These are phyloP conservation scores for Aspergillus proliferans DNA, from an alignment of 2,329 filamentous ascomycete genomes.

Conservation along the genomic window DNA sequence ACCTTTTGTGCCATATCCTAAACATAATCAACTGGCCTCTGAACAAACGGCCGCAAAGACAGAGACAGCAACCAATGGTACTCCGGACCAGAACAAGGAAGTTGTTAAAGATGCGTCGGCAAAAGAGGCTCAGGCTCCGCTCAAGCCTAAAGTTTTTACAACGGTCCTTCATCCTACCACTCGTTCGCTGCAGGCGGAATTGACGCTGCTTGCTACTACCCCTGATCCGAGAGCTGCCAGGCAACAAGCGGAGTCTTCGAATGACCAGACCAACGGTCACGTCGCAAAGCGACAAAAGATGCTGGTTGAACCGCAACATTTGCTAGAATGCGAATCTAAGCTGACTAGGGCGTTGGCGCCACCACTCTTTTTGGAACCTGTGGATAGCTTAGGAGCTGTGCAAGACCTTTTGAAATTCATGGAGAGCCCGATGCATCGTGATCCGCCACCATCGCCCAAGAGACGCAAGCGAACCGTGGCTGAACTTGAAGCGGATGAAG, in stretches of 20 bases:
- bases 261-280: conserved; percentile 50
- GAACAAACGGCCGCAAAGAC: conserved; percentile 22
- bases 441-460: conserved; percentile 75
- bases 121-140: conserved; percentile 40
- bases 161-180: conserved; percentile 80
- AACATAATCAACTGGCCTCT: conserved; percentile 30
- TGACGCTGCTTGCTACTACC: conserved; percentile 69
- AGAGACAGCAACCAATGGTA: conserved; percentile 11
- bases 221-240: conserved; percentile 51
- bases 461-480: conserved; percentile 87
- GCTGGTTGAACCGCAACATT: conserved; percentile 68
- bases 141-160: conserved; percentile 61
- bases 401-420: conserved; percentile 66
- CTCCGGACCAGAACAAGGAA: background rate
- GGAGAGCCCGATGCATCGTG: conserved; percentile 69
- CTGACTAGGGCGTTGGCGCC: conserved; percentile 68
- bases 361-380: conserved; percentile 71
- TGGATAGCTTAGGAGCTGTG: conserved; percentile 61
- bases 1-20: conserved; percentile 69
- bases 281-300: conserved; percentile 67
- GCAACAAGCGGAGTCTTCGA: conserved; percentile 45
- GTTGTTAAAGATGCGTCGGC: conserved; percentile 11
- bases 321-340: conserved; percentile 69
- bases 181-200: conserved; percentile 67
- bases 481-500: conserved; percentile 91